A percentile compares a stretch with the other conserved stretches of the same genome.
Conservation (phyloP, 768 basidiomycete species). For the Podaxis pistillaris region DNA sequence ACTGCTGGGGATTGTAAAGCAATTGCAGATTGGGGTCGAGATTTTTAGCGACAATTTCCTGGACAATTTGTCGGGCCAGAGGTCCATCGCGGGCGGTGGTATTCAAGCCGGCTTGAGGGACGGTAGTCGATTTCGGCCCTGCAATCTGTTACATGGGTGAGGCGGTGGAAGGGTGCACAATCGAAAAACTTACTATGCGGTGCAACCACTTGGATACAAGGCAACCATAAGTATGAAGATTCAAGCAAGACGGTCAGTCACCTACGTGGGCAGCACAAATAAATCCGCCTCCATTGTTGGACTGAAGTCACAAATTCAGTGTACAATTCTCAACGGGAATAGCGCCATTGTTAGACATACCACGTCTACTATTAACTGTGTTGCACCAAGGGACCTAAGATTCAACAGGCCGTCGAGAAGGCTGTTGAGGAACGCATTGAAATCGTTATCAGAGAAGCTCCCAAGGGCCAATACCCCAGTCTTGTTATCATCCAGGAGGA, state of each 20-base stretch:
- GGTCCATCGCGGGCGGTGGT: slow-evolving; percentile 49
- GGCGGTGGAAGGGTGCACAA: not conserved
- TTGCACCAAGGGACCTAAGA: slow-evolving; percentile 50
- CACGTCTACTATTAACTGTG: slow-evolving; percentile 58
- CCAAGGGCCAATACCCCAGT: slow-evolving; percentile 61
- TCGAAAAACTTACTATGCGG: slow-evolving; percentile 36
- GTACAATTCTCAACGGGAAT: not conserved
- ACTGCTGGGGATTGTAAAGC: slow-evolving; percentile 49
- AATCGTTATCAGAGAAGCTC: slow-evolving; percentile 50
- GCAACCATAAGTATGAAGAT: not conserved
- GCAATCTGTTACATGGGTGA: slow-evolving; percentile 34
- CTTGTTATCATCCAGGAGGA: slow-evolving; percentile 47
- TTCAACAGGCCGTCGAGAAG: slow-evolving; percentile 47
- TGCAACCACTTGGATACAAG: slow-evolving; percentile 37
- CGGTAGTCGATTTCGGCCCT: slow-evolving; percentile 50
- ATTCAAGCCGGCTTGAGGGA: slow-evolving; percentile 56
- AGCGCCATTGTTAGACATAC: slow-evolving; percentile 23
- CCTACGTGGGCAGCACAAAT: slow-evolving; percentile 61
- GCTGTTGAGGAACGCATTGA: slow-evolving; percentile 38
- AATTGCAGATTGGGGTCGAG: slow-evolving; percentile 42
- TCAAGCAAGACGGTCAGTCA: slow-evolving; percentile 5
- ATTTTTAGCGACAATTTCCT: slow-evolving; percentile 36
- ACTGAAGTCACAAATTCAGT: slow-evolving; percentile 23
- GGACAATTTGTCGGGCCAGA: slow-evolving; percentile 49
- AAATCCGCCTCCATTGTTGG: slow-evolving; percentile 54